Percentiles rank a stretch among this genome's conserved stretches.
Conservation (phyloP, 768 basidiomycete species). For the Myochromella boudieri region DNA sequence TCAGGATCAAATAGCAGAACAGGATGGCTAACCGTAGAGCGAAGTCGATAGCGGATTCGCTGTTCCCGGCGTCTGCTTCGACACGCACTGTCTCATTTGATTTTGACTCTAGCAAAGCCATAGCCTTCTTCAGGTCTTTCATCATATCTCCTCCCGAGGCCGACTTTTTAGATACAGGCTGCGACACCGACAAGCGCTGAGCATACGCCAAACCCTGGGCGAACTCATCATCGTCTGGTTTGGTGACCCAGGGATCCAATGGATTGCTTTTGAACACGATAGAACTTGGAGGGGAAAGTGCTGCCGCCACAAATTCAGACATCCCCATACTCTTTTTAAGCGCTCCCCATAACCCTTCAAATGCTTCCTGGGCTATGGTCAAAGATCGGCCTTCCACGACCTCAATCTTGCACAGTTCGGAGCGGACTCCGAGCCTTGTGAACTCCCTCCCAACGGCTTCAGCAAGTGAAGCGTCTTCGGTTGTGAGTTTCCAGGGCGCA, state of each 20-base stretch:
- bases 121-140: neutral
- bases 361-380: constrained; percentile 3
- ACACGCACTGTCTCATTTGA: constrained; percentile 5
- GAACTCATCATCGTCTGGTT: constrained; percentile 1
- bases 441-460: constrained; percentile 25
- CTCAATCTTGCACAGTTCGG: constrained; percentile 24
- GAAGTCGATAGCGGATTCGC: constrained; percentile 14
- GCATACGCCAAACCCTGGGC: constrained; percentile 7
- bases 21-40: constrained; percentile 13
- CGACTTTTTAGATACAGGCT: neutral
- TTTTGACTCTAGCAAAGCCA: constrained; percentile 5
- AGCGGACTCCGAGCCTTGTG: constrained; percentile 24
- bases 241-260: constrained; percentile 2
- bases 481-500: constrained; percentile 27
- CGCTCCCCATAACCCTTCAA: constrained; percentile 8
- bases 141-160: constrained; percentile 1
- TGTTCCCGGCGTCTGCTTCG: constrained; percentile 18
- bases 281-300: constrained; percentile 6
- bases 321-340: constrained; percentile 6
- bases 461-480: constrained; percentile 24
- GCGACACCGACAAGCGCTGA: neutral
- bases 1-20: too few relatives aligned
- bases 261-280: constrained; percentile 7
- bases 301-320: neutral
- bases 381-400: constrained; percentile 10